Conservation (phyloP, 1,139 yeast species). For the Candida sanyaensis region DNA sequence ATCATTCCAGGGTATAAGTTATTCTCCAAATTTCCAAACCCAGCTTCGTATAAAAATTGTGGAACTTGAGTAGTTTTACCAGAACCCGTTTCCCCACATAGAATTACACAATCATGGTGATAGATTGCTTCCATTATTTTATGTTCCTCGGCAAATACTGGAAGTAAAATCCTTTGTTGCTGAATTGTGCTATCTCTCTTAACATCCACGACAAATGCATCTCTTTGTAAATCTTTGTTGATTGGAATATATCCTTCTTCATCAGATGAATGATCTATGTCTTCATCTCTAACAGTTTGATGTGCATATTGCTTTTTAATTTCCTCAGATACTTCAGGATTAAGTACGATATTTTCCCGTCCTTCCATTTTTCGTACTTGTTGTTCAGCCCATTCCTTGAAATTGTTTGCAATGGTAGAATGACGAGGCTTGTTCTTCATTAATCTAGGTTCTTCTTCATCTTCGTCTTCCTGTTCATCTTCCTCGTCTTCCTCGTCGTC, state of each 20-base stretch:
- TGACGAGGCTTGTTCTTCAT: constrained; percentile 43
- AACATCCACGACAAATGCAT: constrained; percentile 70
- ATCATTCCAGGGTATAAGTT: constrained; percentile 82
- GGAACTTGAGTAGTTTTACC: constrained; percentile 84
- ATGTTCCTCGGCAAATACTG: constrained; percentile 91
- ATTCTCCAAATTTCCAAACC: constrained; percentile 69
- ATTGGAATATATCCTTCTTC: constrained; percentile 59
- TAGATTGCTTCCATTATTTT: constrained; percentile 94
- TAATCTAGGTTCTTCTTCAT: constrained; percentile 33
- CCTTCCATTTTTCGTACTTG: constrained; percentile 63
- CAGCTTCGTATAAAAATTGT: constrained; percentile 81
- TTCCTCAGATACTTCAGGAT: constrained; percentile 54
- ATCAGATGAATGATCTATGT: constrained; percentile 60
- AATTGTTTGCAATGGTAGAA: constrained; percentile 44
- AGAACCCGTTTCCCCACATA: constrained; percentile 93
- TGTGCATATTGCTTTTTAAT: constrained; percentile 44
- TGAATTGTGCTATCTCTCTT: constrained; percentile 68
- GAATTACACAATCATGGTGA: constrained; percentile 85
- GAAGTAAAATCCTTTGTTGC: constrained; percentile 65
- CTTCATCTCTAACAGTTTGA: constrained; percentile 58
- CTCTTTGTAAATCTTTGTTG: constrained; percentile 54
- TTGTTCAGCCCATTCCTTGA: constrained; percentile 63
- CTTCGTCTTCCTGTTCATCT: constrained; percentile 21
- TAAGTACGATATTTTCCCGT: constrained; percentile 43
- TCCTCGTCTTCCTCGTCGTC: constrained; percentile 21